These are phyloP conservation scores for Haberlea rhodopensis DNA, from an alignment of 257 asterid genomes.

Conservation along the genomic window DNA sequence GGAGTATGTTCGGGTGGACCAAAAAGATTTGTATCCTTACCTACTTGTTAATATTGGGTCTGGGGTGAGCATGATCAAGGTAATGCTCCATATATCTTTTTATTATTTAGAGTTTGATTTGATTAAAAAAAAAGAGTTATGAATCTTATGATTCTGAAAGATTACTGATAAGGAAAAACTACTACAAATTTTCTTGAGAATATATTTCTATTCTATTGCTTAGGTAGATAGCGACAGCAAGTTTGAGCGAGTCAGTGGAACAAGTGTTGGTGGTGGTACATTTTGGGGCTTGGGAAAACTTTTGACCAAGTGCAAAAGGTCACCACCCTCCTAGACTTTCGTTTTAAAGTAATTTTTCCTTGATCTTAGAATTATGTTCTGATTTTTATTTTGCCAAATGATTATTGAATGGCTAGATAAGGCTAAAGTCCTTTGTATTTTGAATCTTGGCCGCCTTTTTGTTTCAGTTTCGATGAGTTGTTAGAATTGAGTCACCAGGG, in stretches of 20 bases:
- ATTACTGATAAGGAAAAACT: neutral
- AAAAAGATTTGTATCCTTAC: constrained; percentile 86
- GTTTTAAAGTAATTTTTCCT: constrained; percentile 2
- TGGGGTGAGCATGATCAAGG: constrained; percentile 99
- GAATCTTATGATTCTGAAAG: too few species aligned
- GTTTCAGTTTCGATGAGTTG: constrained; percentile 82
- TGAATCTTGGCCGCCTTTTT: constrained; percentile 1
- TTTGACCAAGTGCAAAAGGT: constrained; percentile 92
- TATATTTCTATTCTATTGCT: constrained; percentile 25
- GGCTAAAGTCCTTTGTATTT: constrained; percentile 13
- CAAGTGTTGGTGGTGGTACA: constrained; percentile 97
- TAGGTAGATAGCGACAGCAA: constrained; percentile 82
- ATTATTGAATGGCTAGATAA: constrained; percentile 10
- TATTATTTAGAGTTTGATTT: constrained; percentile 16
- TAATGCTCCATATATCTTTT: constrained; percentile 24
- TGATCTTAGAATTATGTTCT: constrained; percentile 16
- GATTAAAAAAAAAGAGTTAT: constrained; percentile 12
- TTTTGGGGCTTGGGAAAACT: constrained; percentile 96
- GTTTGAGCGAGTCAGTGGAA: constrained; percentile 92
- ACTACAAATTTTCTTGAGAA: neutral
- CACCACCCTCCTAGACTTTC: constrained; percentile 23
- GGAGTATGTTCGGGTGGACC: constrained; percentile 76
- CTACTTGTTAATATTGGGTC: constrained; percentile 96
- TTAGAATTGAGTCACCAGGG: constrained; percentile 83
- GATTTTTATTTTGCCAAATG: constrained; percentile 6